Evolutionary conservation across 495 filamentous ascomycete species (phyloP).

Genomic region (Xylaria bambusicola): DNA sequence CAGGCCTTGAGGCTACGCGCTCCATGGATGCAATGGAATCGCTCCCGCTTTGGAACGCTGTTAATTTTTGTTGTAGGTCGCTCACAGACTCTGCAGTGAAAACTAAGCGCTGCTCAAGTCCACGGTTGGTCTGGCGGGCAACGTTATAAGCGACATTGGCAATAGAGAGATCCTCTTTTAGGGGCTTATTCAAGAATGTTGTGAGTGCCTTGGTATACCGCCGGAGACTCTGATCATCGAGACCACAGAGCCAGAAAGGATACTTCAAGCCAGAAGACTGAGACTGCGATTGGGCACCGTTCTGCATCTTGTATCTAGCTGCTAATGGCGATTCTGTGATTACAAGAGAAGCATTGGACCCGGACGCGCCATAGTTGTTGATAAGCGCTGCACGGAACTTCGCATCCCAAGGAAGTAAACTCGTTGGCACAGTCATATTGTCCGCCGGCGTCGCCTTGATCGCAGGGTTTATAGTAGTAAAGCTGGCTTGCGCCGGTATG

Average conservation of each 20-base stretch:
- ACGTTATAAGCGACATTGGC: background rate
- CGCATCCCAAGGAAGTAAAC: constrained; percentile 45
- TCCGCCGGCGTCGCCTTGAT: constrained; percentile 29
- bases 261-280: background rate
- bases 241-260: constrained; percentile 36
- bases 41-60: background rate
- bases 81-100: background rate
- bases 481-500: constrained; percentile 48
- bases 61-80: constrained; percentile 24
- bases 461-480: constrained; percentile 32
- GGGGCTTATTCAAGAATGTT: background rate
- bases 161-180: background rate
- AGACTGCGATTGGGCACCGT: too few species aligned
- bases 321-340: constrained; percentile 38
- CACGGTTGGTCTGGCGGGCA: background rate
- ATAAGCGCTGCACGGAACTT: constrained; percentile 39
- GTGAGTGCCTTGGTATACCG: constrained; percentile 22
- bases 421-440: constrained; percentile 7
- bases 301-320: background rate
- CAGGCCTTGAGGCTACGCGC: constrained; percentile 19
- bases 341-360: constrained; percentile 27
- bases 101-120: background rate
- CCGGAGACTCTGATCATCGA: constrained; percentile 31
- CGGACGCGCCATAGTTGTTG: constrained; percentile 33
- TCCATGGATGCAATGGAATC: background rate